These are phyloP conservation scores for Naganishia vishniacii DNA, from an alignment of 768 basidiomycete genomes.

Conservation along the genomic window DNA sequence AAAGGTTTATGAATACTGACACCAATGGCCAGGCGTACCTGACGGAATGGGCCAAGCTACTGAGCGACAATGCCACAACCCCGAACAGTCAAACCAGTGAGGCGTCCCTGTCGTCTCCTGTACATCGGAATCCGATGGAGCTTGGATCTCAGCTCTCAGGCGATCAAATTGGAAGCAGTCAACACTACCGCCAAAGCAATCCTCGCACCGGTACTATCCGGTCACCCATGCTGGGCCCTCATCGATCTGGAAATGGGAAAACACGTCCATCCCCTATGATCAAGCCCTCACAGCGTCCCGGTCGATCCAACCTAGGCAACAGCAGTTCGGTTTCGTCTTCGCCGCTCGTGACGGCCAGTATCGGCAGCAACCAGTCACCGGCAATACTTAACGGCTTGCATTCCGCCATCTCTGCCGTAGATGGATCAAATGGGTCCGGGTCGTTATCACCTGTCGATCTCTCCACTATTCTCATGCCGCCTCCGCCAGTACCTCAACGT, in stretches of 20 bases:
- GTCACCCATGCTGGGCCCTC: slow-evolving; percentile 24
- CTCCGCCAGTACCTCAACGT: slow-evolving; percentile 59
- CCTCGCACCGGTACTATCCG: neutral
- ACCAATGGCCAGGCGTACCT: slow-evolving; percentile 17
- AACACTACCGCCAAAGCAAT: slow-evolving; percentile 4
- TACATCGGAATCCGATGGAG: slow-evolving; percentile 17
- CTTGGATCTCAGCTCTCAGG: slow-evolving; percentile 12
- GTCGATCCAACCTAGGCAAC: slow-evolving; percentile 22
- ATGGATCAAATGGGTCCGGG: slow-evolving; percentile 31
- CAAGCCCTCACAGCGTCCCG: slow-evolving; percentile 41
- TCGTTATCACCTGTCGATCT: slow-evolving; percentile 76
- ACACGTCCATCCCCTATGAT: slow-evolving; percentile 46
- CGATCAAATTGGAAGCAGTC: slow-evolving; percentile 23
- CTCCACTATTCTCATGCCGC: slow-evolving; percentile 65
- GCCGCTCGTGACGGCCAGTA: slow-evolving; percentile 28
- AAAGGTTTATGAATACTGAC: slow-evolving; percentile 13
- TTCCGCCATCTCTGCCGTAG: slow-evolving; percentile 30
- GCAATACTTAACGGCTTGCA: slow-evolving; percentile 32
- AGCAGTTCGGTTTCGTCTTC: slow-evolving; percentile 31
- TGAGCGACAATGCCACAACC: slow-evolving; percentile 14
- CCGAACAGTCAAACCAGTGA: slow-evolving; percentile 22
- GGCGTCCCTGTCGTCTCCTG: slow-evolving; percentile 21
- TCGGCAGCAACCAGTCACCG: slow-evolving; percentile 51
- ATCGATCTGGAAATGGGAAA: slow-evolving; percentile 34
- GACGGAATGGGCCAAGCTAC: slow-evolving; percentile 22